Percentiles rank a stretch among this genome's conserved stretches.
phyloP scores from a whole-genome alignment of 306 rosid species.

The Vigna angularis region DNA sequence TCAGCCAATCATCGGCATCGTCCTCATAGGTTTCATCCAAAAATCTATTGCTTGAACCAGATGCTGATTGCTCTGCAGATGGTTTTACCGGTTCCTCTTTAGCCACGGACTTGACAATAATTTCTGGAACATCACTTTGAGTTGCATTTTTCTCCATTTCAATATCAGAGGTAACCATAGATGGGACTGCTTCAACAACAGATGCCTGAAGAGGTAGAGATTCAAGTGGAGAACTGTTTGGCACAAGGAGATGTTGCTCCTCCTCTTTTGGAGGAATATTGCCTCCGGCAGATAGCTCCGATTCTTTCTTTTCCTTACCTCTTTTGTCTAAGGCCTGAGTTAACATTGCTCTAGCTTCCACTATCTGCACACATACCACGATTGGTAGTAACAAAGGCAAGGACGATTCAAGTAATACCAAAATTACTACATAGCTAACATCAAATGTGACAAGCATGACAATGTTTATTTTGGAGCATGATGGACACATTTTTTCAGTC shows the following conservation, averaged over 20 bases:
- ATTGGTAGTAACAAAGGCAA: conserved; percentile 27
- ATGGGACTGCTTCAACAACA: conserved; percentile 51
- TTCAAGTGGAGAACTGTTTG: conserved; percentile 53
- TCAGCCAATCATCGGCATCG: conserved; percentile 96
- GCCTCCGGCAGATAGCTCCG: conserved; percentile 48
- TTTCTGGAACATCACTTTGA: conserved; percentile 55
- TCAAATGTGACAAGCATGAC: conserved; percentile 20
- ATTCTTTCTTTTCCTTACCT: conserved; percentile 55
- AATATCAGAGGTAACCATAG: conserved; percentile 48
- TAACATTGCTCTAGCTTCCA: conserved; percentile 79
- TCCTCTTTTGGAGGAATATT: conserved; percentile 49
- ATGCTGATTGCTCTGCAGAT: conserved; percentile 41
- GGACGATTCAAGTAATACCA: not conserved
- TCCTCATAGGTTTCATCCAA: conserved; percentile 68
- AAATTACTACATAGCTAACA: conserved; percentile 6
- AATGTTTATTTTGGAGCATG: conserved; percentile 12
- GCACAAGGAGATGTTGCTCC: conserved; percentile 67
- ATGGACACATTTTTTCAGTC: not conserved
- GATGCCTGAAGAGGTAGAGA: conserved; percentile 49
- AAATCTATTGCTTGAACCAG: conserved; percentile 57
- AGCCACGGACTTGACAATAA: conserved; percentile 65
- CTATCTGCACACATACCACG: conserved; percentile 58
- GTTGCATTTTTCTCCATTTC: conserved; percentile 67
- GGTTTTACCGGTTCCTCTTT: conserved; percentile 59
- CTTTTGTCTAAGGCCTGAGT: conserved; percentile 60